Conservation (phyloP, 2,329 filamentous ascomycete species). For the Lecanosticta acicola region DNA sequence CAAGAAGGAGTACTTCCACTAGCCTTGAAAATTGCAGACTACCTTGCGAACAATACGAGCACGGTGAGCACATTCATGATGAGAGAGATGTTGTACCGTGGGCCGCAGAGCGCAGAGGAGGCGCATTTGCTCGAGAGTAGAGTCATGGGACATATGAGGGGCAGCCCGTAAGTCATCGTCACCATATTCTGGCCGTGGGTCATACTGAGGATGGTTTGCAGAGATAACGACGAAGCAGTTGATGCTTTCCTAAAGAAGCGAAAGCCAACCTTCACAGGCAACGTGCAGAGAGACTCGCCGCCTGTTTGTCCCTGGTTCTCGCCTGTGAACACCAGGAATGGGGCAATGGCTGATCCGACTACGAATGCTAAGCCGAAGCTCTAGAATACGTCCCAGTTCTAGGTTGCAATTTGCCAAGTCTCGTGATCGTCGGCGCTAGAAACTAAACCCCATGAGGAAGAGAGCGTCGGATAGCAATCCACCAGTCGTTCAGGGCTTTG, state of each 20-base stretch:
- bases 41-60: slow-evolving; percentile 13
- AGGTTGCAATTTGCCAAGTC: too few species aligned
- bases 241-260: slow-evolving; percentile 20
- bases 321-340: slow-evolving; percentile 15
- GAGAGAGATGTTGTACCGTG: slow-evolving; percentile 19
- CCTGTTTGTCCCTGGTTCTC: slow-evolving; percentile 18
- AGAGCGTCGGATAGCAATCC: too few species aligned
- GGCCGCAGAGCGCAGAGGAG: slow-evolving; percentile 15
- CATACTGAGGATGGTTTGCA: neutral
- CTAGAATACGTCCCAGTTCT: too few species aligned
- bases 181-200: too few species aligned
- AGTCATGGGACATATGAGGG: slow-evolving; percentile 19
- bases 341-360: slow-evolving; percentile 12
- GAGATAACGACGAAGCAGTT: slow-evolving; percentile 20
- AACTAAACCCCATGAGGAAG: too few species aligned
- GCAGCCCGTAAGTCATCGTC: slow-evolving; percentile 14
- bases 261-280: slow-evolving; percentile 14
- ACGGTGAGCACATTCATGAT: slow-evolving; percentile 21
- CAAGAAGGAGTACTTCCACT: slow-evolving; percentile 17
- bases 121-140: slow-evolving; percentile 20
- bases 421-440: too few species aligned
- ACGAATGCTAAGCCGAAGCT: slow-evolving; percentile 17
- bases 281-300: slow-evolving; percentile 16
- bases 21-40: slow-evolving; percentile 15
- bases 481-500: too few species aligned